A percentile compares a stretch with the other conserved stretches of the same genome.
phyloP scores from a whole-genome alignment of 306 rosid species.

The Delonix regia region DNA sequence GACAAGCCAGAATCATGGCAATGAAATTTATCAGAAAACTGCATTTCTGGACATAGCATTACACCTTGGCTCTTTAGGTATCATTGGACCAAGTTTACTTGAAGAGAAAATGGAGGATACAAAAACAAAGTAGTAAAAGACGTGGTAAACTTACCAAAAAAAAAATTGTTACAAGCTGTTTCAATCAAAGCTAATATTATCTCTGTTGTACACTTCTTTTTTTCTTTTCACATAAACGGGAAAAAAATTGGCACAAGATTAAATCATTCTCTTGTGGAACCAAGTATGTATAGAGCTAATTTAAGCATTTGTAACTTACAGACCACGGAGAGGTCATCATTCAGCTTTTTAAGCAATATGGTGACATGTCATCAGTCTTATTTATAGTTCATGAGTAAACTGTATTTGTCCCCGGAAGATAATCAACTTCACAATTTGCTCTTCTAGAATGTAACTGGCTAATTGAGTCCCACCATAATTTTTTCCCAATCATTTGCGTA shows the following conservation, averaged over 20 bases:
- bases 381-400: background rate
- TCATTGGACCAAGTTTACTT: background rate
- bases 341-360: background rate
- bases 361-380: constrained; percentile 3
- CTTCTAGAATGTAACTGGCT: background rate
- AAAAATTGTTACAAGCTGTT: background rate
- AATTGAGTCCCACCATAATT: background rate
- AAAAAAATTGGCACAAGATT: background rate
- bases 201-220: background rate
- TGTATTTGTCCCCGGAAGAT: background rate
- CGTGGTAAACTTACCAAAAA: background rate
- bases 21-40: background rate
- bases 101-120: background rate
- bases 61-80: background rate
- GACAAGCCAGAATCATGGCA: background rate
- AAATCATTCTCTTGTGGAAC: background rate
- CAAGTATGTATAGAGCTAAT: background rate
- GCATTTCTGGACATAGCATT: background rate
- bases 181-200: constrained; percentile 7
- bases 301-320: background rate
- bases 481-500: background rate
- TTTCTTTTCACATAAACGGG: background rate
- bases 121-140: background rate
- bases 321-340: background rate
- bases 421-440: background rate